phyloP scores from a whole-genome alignment of 805 yeast species.

The Danielia reshetovae region DNA sequence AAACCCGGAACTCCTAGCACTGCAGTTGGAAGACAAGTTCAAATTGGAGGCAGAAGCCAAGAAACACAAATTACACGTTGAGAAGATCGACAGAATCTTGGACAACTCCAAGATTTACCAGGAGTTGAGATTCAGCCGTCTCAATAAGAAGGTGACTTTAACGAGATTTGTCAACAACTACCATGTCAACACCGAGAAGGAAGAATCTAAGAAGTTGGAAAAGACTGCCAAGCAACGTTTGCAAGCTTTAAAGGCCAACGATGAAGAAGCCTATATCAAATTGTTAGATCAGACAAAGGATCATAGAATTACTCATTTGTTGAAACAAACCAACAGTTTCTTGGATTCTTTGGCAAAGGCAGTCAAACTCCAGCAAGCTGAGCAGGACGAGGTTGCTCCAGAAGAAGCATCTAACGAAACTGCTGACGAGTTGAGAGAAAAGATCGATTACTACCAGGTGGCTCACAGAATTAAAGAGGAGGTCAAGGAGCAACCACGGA shows the following conservation, averaged over 20 bases:
- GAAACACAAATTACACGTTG: slow-evolving; percentile 49
- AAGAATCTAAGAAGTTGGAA: slow-evolving; percentile 70
- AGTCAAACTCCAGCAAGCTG: slow-evolving; percentile 71
- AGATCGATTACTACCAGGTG: slow-evolving; percentile 75
- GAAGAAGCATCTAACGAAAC: slow-evolving; percentile 36
- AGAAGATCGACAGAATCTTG: slow-evolving; percentile 36
- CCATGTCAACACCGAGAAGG: slow-evolving; percentile 63
- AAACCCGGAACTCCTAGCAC: slow-evolving; percentile 72
- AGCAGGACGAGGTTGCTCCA: slow-evolving; percentile 26
- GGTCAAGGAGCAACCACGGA: slow-evolving; percentile 60
- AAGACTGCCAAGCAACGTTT: slow-evolving; percentile 84
- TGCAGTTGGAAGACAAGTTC: slow-evolving; percentile 71
- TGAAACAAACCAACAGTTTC: slow-evolving; percentile 74
- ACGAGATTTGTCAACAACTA: slow-evolving; percentile 39
- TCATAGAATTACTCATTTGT: slow-evolving; percentile 78
- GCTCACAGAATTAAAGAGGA: slow-evolving; percentile 74
- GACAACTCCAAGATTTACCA: slow-evolving; percentile 24
- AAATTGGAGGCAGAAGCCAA: slow-evolving; percentile 49
- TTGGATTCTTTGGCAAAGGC: slow-evolving; percentile 77
- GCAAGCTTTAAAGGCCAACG: slow-evolving; percentile 82
- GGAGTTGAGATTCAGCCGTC: slow-evolving; percentile 18
- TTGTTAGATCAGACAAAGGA: slow-evolving; percentile 83
- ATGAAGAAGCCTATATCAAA: slow-evolving; percentile 83
- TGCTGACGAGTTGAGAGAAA: slow-evolving; percentile 56
- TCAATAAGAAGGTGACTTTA: slow-evolving; percentile 24